Evolutionary conservation across 1,139 yeast genomes (phyloP), one percentile per base, ranked within the genome.

Genomic region (Pichia sp.): DNA sequence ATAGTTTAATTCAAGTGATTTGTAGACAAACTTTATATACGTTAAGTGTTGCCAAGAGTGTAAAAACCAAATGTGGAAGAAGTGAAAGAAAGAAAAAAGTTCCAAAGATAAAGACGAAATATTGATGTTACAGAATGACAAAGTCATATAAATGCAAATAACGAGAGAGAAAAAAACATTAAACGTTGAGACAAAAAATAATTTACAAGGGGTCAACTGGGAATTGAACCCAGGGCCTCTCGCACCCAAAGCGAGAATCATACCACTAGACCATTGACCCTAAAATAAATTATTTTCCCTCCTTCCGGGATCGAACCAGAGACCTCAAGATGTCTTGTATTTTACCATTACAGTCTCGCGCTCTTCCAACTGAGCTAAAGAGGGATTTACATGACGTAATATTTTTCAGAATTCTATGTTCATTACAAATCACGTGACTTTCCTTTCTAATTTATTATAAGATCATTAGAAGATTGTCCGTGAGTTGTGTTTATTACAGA

Each of bases 231-330:
- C 61, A 57, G 61, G 60, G 57, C 61, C 61, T 57, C 61, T 57
- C 60, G 64, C 65, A 61, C 71, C 72, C 74, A 69, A 69, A 69
- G 72, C 73, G 70, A 66, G 74, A 69, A 69, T 69, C 73, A 69
- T 68, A 69, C 74, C 74, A 69, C 72, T 70, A 49, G 54, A 47
- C 52, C 53, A 46, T 47, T 38, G 31, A 48, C 44, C 46, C 46
- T 12, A 24, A 34, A 4, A n/a, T 5, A 24, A 20, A 32, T 20
- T 37, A 9, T 7, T 6, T 26, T 47, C 50, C 50, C 50, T 47
- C 45, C 48, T 30, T 37, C 50, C 50, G 50, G 50, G 50, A 47
- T 47, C 50, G 50, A 47, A 47, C 50, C 50, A 44, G 50, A 37
- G 50, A 47, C 51, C 51, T 46, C 47, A 48, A 41, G 50, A 47